phyloP scores from a whole-genome alignment of 352 stramenopile genomes.

The Pythium myriotylum region DNA sequence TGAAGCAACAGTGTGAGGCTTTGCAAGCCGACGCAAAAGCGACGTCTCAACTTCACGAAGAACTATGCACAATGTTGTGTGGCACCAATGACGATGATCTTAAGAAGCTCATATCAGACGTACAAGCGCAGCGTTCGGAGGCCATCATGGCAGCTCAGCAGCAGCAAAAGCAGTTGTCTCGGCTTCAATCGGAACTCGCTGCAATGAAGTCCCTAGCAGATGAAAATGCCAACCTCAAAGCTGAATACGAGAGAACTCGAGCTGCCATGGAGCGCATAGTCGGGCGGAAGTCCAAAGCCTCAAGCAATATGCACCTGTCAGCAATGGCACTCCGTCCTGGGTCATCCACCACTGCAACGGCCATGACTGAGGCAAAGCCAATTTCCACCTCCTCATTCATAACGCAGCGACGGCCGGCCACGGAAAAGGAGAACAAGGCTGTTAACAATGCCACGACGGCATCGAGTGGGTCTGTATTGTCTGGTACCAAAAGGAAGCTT shows the following conservation, averaged over 20 bases:
- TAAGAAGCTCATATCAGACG: conserved; percentile 39
- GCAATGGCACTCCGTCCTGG: too few species aligned
- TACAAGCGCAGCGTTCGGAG: conserved; percentile 2
- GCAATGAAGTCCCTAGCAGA: conserved; percentile 43
- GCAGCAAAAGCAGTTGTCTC: conserved; percentile 15
- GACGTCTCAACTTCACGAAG: conserved; percentile 38
- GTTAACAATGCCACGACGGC: background rate
- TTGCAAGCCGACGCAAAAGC: conserved; percentile 22
- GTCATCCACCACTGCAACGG: background rate
- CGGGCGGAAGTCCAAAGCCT: conserved; percentile 30
- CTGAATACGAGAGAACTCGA: conserved; percentile 65
- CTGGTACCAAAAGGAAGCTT: conserved; percentile 30
- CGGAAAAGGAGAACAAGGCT: conserved; percentile 12
- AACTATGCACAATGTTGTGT: conserved; percentile 40
- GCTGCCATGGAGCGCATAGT: conserved; percentile 69
- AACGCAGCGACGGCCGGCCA: background rate
- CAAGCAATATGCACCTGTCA: conserved; percentile 16
- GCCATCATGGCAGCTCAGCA: conserved; percentile 4
- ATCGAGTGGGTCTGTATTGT: background rate
- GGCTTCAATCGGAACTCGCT: conserved; percentile 43
- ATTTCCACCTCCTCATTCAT: background rate
- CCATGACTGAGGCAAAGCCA: background rate
- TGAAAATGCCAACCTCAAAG: conserved; percentile 55
- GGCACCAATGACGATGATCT: conserved; percentile 26
- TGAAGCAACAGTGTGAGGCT: conserved; percentile 23